Percentiles rank a stretch among this genome's conserved stretches.
Evolutionary conservation across 2,329 filamentous ascomycete genomes (phyloP).

Genomic region (Emergomyces orientalis): DNA sequence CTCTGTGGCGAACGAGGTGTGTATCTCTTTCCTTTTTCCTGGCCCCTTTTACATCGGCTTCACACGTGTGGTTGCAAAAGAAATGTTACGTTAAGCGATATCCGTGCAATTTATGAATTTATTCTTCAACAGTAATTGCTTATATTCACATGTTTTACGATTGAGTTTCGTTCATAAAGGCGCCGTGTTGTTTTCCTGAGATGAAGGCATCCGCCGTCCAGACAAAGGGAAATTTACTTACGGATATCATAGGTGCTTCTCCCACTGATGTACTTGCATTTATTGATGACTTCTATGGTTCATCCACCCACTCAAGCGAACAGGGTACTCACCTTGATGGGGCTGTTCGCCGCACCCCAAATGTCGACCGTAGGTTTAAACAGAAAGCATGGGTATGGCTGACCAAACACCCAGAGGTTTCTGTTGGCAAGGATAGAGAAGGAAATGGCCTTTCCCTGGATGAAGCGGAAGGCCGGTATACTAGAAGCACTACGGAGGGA

Average conservation of each 20-base stretch:
- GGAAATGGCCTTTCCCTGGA: constrained; percentile 34
- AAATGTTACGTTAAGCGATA: background rate
- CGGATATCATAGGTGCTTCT: constrained; percentile 25
- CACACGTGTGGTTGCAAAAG: background rate
- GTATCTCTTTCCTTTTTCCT: constrained; percentile 18
- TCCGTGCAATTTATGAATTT: background rate
- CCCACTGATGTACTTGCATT: constrained; percentile 28
- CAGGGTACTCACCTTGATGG: background rate
- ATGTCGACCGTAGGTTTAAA: constrained; percentile 44
- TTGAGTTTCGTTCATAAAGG: background rate
- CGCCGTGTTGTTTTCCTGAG: background rate
- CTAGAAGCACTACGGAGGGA: constrained; percentile 6
- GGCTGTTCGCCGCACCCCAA: constrained; percentile 8
- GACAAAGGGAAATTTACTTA: constrained; percentile 17
- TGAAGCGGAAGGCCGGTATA: constrained; percentile 26
- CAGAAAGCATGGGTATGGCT: constrained; percentile 52
- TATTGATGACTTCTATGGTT: constrained; percentile 30
- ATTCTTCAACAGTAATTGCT: background rate
- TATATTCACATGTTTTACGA: background rate
- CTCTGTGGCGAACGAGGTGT: constrained; percentile 50
- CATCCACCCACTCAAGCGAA: constrained; percentile 12
- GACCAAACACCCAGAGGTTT: constrained; percentile 46
- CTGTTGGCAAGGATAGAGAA: constrained; percentile 37
- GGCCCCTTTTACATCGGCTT: background rate
- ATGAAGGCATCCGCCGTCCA: background rate